Conservation (phyloP, 371 early-diverging fungal species). For the Gilbertella persicaria region DNA sequence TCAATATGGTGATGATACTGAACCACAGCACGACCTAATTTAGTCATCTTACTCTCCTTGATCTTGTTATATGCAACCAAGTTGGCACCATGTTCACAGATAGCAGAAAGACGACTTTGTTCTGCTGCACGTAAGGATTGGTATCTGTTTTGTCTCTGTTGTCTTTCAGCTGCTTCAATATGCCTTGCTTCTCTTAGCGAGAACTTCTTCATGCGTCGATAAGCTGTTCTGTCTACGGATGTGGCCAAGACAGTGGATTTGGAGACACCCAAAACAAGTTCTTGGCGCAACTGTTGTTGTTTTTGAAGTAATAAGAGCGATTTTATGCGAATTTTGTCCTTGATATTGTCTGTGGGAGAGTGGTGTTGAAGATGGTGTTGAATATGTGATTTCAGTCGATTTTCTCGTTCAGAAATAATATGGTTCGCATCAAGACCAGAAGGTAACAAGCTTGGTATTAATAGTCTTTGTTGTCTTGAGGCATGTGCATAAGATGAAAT, state of each 20-base stretch:
- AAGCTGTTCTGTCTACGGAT: conserved; percentile 75
- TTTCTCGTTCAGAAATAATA: conserved; percentile 76
- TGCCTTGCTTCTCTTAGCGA: conserved; percentile 88
- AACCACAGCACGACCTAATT: conserved; percentile 77
- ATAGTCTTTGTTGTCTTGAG: conserved; percentile 68
- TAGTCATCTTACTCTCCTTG: conserved; percentile 62
- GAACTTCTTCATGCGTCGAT: conserved; percentile 89
- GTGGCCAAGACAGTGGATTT: conserved; percentile 77
- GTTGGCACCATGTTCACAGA: conserved; percentile 79
- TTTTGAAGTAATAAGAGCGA: conserved; percentile 71
- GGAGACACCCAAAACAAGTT: conserved; percentile 68
- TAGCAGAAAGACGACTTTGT: conserved; percentile 74
- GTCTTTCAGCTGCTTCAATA: conserved; percentile 89
- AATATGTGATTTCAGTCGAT: conserved; percentile 64
- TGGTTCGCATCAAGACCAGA: conserved; percentile 74
- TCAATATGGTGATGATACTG: conserved; percentile 81
- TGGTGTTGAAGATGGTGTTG: conserved; percentile 74
- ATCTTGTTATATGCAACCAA: conserved; percentile 62
- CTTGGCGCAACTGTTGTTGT: conserved; percentile 82
- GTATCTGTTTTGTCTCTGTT: conserved; percentile 86
- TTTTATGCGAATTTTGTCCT: conserved; percentile 85
- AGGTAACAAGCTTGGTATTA: conserved; percentile 77
- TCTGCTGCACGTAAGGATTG: conserved; percentile 83
- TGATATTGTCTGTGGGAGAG: too few species aligned
- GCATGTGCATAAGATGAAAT: conserved; percentile 51